Evolutionary conservation across 2,329 filamentous ascomycete genomes (phyloP).

Genomic region (Exophiala oligosperma): DNA sequence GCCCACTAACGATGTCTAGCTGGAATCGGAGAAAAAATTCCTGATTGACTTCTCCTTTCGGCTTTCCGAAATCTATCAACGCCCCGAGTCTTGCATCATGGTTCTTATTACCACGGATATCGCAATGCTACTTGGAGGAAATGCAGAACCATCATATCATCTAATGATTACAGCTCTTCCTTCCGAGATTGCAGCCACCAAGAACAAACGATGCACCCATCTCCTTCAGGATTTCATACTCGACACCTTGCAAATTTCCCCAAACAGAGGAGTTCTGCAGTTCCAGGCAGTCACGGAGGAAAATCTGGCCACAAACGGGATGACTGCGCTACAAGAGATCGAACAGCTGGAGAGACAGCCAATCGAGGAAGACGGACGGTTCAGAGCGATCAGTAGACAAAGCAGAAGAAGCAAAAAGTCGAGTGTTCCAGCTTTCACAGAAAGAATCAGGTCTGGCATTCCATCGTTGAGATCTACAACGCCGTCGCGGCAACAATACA

Average conservation of each 20-base stretch:
- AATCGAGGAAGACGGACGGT: slow-evolving; percentile 42
- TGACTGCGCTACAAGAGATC: slow-evolving; percentile 68
- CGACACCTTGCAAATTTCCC: slow-evolving; percentile 65
- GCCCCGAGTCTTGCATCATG: slow-evolving; percentile 71
- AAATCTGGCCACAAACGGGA: slow-evolving; percentile 69
- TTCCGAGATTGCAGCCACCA: slow-evolving; percentile 66
- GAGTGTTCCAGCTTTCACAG: slow-evolving; percentile 14
- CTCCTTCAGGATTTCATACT: slow-evolving; percentile 74
- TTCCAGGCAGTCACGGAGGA: slow-evolving; percentile 71
- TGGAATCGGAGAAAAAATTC: slow-evolving; percentile 76
- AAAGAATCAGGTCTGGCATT: slow-evolving; percentile 15
- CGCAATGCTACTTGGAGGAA: slow-evolving; percentile 72
- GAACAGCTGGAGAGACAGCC: slow-evolving; percentile 56
- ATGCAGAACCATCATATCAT: slow-evolving; percentile 76
- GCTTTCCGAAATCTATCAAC: slow-evolving; percentile 72
- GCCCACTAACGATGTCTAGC: slow-evolving; percentile 16
- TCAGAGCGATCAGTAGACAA: slow-evolving; percentile 41
- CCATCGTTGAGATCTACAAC: slow-evolving; percentile 23
- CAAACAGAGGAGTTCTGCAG: slow-evolving; percentile 69
- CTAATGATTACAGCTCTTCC: slow-evolving; percentile 72
- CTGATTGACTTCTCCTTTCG: slow-evolving; percentile 72
- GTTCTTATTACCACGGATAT: slow-evolving; percentile 74
- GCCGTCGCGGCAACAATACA: slow-evolving; percentile 19
- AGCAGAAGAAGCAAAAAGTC: slow-evolving; percentile 32
- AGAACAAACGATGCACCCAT: slow-evolving; percentile 78